Percentiles rank a stretch among this genome's conserved stretches.
phyloP scores from a whole-genome alignment of 805 yeast species.

The Schizosaccharomyces cryophilus region DNA sequence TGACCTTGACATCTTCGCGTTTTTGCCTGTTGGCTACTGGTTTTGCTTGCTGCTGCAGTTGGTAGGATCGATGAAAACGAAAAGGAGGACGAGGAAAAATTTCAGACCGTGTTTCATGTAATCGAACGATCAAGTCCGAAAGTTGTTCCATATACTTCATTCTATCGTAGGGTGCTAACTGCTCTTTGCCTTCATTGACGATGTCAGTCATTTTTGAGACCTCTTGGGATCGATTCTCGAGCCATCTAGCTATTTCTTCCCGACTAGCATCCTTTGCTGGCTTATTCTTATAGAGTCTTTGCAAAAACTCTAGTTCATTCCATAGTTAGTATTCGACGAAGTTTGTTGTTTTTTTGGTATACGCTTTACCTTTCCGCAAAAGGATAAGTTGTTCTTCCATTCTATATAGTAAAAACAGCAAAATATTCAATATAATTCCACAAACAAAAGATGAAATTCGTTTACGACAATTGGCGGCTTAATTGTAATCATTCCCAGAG shows the following conservation, averaged over 20 bases:
- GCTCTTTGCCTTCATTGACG: neutral
- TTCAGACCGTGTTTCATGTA: neutral
- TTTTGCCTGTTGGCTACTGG: neutral
- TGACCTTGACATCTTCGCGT: neutral
- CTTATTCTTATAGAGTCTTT: neutral
- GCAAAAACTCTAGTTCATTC: neutral
- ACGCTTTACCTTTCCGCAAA: too few species aligned
- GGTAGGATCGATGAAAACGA: neutral
- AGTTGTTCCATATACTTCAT: neutral
- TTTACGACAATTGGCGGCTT: too few species aligned
- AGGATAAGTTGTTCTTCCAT: too few species aligned
- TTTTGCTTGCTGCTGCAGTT: neutral
- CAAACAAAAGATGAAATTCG: too few species aligned
- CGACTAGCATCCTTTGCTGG: neutral
- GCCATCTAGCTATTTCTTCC: neutral
- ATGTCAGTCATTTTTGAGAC: neutral
- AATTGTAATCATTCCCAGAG: too few species aligned
- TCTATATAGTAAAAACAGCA: too few species aligned
- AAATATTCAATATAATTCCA: too few species aligned
- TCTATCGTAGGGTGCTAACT: neutral
- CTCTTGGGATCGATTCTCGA: neutral
- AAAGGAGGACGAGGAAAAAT: neutral
- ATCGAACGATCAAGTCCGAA: neutral
- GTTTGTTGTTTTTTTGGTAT: too few species aligned
- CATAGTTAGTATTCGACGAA: too few species aligned